Evolutionary conservation across 495 filamentous ascomycete genomes (phyloP).

Genomic region (Margaritispora aquatica): DNA sequence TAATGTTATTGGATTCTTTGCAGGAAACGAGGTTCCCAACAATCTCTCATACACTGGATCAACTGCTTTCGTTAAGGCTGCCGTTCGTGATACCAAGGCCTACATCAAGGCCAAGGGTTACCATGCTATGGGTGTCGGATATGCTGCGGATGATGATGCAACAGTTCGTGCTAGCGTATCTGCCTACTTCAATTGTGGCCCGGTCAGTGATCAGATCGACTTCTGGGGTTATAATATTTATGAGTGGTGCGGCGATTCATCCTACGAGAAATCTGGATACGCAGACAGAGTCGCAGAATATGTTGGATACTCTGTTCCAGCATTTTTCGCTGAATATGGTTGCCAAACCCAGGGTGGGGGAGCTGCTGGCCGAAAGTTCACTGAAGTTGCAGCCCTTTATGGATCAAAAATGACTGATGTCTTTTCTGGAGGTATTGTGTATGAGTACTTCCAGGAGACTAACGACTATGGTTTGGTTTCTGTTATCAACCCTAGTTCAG

Average conservation of each 20-base stretch:
- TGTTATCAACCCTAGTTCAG: conserved; percentile 41
- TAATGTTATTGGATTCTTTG: conserved; percentile 70
- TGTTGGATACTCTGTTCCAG: conserved; percentile 55
- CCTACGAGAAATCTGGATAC: conserved; percentile 51
- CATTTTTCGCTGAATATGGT: conserved; percentile 74
- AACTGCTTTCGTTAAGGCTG: conserved; percentile 65
- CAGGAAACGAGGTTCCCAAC: conserved; percentile 67
- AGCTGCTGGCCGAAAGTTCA: conserved; percentile 48
- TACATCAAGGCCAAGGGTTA: conserved; percentile 60
- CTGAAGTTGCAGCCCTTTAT: conserved; percentile 57
- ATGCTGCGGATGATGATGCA: conserved; percentile 57
- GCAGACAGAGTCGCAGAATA: conserved; percentile 53
- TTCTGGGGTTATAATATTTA: conserved; percentile 80
- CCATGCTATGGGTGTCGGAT: conserved; percentile 60
- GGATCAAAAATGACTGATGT: conserved; percentile 53
- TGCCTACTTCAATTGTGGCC: conserved; percentile 64
- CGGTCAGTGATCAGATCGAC: conserved; percentile 49
- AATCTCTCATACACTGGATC: conserved; percentile 47
- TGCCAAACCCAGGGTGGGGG: conserved; percentile 47
- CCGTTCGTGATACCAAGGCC: conserved; percentile 65
- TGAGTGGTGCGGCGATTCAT: conserved; percentile 60
- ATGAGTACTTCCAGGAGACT: conserved; percentile 66
- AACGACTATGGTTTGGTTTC: conserved; percentile 63
- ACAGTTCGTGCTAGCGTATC: conserved; percentile 51
- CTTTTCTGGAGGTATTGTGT: conserved; percentile 71